phyloP scores from a whole-genome alignment of 371 early-diverging fungal species.

The Mucor mucedo region DNA sequence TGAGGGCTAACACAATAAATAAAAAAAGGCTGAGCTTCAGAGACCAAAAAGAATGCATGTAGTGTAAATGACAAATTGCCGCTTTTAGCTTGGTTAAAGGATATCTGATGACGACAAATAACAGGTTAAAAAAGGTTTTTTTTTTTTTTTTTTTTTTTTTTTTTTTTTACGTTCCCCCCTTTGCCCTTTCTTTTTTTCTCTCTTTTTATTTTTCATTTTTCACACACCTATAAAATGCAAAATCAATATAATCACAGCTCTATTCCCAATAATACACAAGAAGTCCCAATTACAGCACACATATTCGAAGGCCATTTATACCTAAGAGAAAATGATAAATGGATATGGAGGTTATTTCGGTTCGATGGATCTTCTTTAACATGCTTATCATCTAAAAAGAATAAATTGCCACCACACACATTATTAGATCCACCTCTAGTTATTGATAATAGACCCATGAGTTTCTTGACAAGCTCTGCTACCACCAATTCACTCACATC shows the following conservation, averaged over 20 bases:
- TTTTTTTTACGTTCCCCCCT: background rate
- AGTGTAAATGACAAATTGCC: background rate
- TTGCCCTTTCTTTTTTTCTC: background rate
- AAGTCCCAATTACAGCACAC: slow-evolving; percentile 32
- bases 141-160: slow-evolving; percentile 8
- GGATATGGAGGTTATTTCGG: slow-evolving; percentile 37
- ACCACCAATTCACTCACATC: slow-evolving; percentile 12
- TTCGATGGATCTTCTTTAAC: slow-evolving; percentile 37
- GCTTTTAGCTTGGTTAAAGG: background rate
- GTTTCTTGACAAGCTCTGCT: background rate
- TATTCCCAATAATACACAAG: slow-evolving; percentile 15
- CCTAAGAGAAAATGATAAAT: slow-evolving; percentile 26
- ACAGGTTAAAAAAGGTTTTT: background rate
- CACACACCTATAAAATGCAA: background rate
- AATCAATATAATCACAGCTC: background rate
- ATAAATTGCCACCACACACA: slow-evolving; percentile 30
- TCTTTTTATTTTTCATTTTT: background rate
- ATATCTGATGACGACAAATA: slow-evolving; percentile 4
- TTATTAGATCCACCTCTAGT: background rate
- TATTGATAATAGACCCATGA: background rate
- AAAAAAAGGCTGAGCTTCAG: background rate
- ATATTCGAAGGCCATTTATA: slow-evolving; percentile 39
- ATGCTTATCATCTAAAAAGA: slow-evolving; percentile 33
- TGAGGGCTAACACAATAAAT: too few relatives aligned
- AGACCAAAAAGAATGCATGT: too few relatives aligned